Percentiles rank a stretch among this genome's conserved stretches.
These are phyloP conservation scores for Golubevia pallescens DNA, from an alignment of 1,284 basidiomycete genomes.

Conservation along the genomic window DNA sequence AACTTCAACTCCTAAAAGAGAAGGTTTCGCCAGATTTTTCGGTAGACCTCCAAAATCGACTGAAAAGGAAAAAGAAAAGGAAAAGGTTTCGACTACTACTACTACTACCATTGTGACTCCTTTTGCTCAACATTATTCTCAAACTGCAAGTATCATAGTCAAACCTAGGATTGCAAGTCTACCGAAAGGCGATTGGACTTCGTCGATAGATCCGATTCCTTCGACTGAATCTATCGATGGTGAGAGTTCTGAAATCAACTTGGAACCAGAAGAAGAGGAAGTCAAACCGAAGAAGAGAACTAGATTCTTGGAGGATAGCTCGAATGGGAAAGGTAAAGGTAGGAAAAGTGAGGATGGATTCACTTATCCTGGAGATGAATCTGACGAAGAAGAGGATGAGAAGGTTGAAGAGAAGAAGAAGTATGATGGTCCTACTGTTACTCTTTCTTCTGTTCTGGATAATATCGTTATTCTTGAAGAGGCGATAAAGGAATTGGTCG, in stretches of 20 bases:
- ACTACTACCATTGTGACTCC: constrained; percentile 76
- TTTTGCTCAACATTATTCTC: constrained; percentile 82
- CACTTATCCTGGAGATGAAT: background rate
- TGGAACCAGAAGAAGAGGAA: constrained; percentile 15
- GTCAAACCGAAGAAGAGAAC: constrained; percentile 14
- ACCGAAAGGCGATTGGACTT: constrained; percentile 65
- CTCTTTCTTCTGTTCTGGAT: constrained; percentile 83
- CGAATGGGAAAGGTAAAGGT: constrained; percentile 3
- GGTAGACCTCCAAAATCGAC: no score
- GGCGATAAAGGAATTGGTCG: constrained; percentile 88
- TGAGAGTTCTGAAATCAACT: no score
- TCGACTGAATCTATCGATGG: no score
- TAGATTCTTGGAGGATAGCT: constrained; percentile 10
- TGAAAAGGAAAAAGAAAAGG: no score
- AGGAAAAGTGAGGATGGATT: constrained; percentile 4
- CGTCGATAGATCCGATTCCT: no score
- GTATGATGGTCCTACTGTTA: constrained; percentile 63
- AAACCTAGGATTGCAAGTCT: constrained; percentile 74
- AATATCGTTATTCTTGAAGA: constrained; percentile 96
- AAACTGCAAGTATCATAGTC: constrained; percentile 76
- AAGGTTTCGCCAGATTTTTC: no score
- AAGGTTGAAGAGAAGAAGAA: constrained; percentile 60
- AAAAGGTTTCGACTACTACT: no score
- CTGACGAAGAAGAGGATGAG: constrained; percentile 25
- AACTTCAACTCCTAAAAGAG: no score